Base-by-base conservation (phyloP, 148 eudicot species). In the Beta vulgaris region DNA sequence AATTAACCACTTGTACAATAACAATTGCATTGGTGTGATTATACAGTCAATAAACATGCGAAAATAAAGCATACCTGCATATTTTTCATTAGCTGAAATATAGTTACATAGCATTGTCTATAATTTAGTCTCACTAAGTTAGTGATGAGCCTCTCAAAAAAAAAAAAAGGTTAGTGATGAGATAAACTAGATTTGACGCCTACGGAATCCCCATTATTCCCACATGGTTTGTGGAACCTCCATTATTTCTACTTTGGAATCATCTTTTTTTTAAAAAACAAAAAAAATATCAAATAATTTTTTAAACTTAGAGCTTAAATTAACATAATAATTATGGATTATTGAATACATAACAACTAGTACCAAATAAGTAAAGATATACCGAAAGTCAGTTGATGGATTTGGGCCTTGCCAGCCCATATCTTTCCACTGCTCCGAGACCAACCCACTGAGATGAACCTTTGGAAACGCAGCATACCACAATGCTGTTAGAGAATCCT, bases 381-480 rank as follows among this genome's bases (percentile, higher is more conserved):
- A 95, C 98, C 98, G 89, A 75, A 95, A 95, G 83, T 95, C 98
- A 68, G 97, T 92, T 31, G 98, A 87, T 53, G 98, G 98, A 78
- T 95, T 91, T 74, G 85, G 53, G 69, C 98, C 98, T 77, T 95
- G 97, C 98, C 98, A 95, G 3, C 98, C 98, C 97, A 95, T 90
- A 46, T 95, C 98, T 80, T 95, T 95, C 98, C 98, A 95, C 46
- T 87, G 93, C 61, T 90, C 97, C 57, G 98, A 92, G 60, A 92
- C 86, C 85, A 95, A 72, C 51, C 94, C 86, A 48, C 70, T 80
- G 73, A 95, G 96, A 28, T 69, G 65, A 58, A 87, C 83, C 76
- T 87, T 78, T 26, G 96, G 98, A 79, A 82, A 95, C 43, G 97
- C 83, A 51, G 85, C 82, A 76, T 77, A 68, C 97, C 98, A 95